Evolutionary conservation across 495 filamentous ascomycete species (phyloP).

Genomic region (Copromyces sp.): DNA sequence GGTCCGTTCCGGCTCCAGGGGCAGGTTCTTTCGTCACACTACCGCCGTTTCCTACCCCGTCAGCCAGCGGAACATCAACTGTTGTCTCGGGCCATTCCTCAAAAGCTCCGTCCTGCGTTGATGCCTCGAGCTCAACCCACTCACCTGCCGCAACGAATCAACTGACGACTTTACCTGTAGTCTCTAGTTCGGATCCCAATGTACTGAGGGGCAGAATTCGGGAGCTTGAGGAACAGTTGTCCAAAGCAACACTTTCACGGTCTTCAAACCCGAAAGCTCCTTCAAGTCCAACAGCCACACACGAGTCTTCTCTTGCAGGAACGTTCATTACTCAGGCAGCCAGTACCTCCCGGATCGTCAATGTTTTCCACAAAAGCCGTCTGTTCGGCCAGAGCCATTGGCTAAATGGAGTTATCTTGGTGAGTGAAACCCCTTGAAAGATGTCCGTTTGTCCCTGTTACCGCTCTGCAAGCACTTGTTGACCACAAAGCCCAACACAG

Average conservation of each 20-base stretch:
- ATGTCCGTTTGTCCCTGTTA: not conserved
- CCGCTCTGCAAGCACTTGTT: not conserved
- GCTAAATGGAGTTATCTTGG: constrained; percentile 33
- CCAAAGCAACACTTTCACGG: constrained; percentile 14
- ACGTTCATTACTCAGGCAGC: constrained; percentile 8
- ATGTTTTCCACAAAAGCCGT: constrained; percentile 43
- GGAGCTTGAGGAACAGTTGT: constrained; percentile 38
- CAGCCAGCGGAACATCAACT: not conserved
- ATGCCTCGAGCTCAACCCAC: constrained; percentile 21
- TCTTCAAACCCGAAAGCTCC: constrained; percentile 1
- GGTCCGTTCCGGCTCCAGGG: not conserved
- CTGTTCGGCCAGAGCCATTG: constrained; percentile 50
- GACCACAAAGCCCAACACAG: not conserved
- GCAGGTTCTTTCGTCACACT: not conserved
- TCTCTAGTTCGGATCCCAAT: constrained; percentile 26
- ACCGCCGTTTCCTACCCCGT: not conserved
- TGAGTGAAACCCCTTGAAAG: constrained; percentile 15
- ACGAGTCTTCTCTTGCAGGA: constrained; percentile 11
- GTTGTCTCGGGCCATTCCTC: not conserved
- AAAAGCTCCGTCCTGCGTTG: not conserved
- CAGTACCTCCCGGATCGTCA: constrained; percentile 15
- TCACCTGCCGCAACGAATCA: constrained; percentile 13
- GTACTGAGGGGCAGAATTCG: constrained; percentile 27
- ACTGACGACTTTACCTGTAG: not conserved
- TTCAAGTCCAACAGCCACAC: not conserved